Conservation (phyloP, 371 early-diverging fungal species). For the Saksenaea oblongispora region DNA sequence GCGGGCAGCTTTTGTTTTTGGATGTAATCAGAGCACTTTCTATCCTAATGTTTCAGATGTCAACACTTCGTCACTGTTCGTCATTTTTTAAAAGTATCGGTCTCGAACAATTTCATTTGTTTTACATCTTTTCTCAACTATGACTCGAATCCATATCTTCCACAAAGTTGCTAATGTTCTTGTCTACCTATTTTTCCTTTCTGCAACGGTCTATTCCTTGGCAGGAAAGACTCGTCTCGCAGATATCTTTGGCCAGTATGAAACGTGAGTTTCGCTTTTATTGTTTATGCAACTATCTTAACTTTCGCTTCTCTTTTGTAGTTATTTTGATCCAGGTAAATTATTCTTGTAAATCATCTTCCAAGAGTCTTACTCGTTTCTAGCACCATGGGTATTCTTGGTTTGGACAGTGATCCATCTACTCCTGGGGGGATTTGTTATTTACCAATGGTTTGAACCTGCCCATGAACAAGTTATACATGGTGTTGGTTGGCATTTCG, state of each 20-base stretch:
- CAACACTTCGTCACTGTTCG: background rate
- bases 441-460: constrained; percentile 64
- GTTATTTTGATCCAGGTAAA: constrained; percentile 3
- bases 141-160: constrained; percentile 38
- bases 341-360: background rate
- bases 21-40: background rate
- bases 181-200: constrained; percentile 68
- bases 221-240: constrained; percentile 2
- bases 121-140: constrained; percentile 13
- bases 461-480: constrained; percentile 64
- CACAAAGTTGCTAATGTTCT: constrained; percentile 68
- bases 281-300: background rate
- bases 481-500: constrained; percentile 71
- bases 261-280: constrained; percentile 11
- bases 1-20: background rate
- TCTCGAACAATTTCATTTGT: constrained; percentile 4
- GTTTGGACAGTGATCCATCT: constrained; percentile 69
- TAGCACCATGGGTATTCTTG: constrained; percentile 52
- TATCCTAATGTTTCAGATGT: background rate
- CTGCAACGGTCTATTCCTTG: constrained; percentile 55
- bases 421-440: constrained; percentile 66
- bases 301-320: background rate
- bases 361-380: background rate
- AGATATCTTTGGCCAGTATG: constrained; percentile 8
- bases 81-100: background rate